Percentiles rank a stretch among this genome's conserved stretches.
phyloP scores from a whole-genome alignment of 108 stramenopile species.

The Cyclotella atomus region DNA sequence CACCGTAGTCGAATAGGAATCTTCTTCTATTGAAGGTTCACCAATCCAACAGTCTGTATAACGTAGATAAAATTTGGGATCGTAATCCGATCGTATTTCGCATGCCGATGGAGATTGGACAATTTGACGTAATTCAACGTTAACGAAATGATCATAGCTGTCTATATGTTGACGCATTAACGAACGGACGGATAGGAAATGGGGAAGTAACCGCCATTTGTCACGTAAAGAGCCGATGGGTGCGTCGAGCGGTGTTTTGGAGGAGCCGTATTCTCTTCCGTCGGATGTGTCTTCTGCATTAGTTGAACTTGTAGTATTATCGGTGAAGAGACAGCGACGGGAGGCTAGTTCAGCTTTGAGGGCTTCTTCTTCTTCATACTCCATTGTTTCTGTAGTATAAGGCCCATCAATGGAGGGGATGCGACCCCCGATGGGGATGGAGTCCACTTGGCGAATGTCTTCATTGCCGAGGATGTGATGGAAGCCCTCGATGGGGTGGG shows the following conservation, averaged over 20 bases:
- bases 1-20: conserved; percentile 77
- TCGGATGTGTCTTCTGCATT: conserved; percentile 7
- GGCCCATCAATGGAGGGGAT: conserved; percentile 29
- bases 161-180: conserved; percentile 99
- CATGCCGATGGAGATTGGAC: conserved; percentile 83
- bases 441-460: conserved; percentile 55
- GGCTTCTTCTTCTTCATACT: conserved; percentile 54
- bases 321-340: conserved; percentile 21
- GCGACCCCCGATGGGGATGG: conserved; percentile 34
- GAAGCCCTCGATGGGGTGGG: conserved; percentile 70
- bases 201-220: conserved; percentile 96
- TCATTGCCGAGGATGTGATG: conserved; percentile 74
- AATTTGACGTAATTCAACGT: conserved; percentile 91
- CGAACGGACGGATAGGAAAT: conserved; percentile 91
- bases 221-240: conserved; percentile 89
- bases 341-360: conserved; percentile 46
- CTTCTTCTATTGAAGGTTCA: conserved; percentile 92
- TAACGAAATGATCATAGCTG: conserved; percentile 98
- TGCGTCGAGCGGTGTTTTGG: conserved; percentile 78
- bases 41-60: conserved; percentile 97
- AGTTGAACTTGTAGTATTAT: background rate
- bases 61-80: conserved; percentile 94
- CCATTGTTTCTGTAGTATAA: conserved; percentile 6
- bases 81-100: conserved; percentile 93
- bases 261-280: conserved; percentile 72